These are phyloP conservation scores for Triglochin maritima DNA, from an alignment of 106 monocot genomes.

Conservation along the genomic window DNA sequence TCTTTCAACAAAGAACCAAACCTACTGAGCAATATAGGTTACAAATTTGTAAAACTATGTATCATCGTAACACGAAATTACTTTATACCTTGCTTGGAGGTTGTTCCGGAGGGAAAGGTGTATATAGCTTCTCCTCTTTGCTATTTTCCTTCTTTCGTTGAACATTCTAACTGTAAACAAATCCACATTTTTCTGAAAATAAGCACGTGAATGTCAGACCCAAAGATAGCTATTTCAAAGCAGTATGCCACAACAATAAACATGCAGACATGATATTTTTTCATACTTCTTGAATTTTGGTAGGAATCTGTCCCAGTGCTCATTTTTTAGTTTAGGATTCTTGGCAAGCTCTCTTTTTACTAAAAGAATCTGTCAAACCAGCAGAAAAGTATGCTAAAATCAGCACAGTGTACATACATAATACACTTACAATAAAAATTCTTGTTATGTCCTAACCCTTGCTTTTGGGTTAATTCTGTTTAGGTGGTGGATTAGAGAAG, in stretches of 20 bases:
- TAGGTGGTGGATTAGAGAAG: too few relatives aligned
- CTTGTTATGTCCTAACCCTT: too few relatives aligned
- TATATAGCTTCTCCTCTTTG: conserved; percentile 95
- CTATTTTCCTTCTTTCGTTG: conserved; percentile 66
- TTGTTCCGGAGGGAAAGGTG: conserved; percentile 97
- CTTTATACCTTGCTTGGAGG: conserved; percentile 82
- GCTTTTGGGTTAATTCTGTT: too few relatives aligned
- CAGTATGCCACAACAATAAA: not conserved
- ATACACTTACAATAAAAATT: too few relatives aligned
- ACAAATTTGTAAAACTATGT: too few relatives aligned
- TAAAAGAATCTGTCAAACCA: conserved; percentile 45
- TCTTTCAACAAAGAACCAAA: too few relatives aligned
- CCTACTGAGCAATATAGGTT: too few relatives aligned
- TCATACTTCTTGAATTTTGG: conserved; percentile 96
- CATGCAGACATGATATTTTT: not conserved
- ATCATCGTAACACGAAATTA: too few relatives aligned
- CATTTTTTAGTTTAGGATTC: conserved; percentile 84
- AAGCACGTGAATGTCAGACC: not conserved
- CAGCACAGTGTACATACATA: too few relatives aligned
- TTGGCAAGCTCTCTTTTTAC: conserved; percentile 94
- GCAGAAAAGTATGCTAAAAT: not conserved
- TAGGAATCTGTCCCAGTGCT: conserved; percentile 95
- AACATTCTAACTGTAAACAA: conserved; percentile 84
- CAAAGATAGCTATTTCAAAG: not conserved
- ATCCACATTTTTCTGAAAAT: not conserved